phyloP scores from a whole-genome alignment of 805 yeast genomes.

The Lipomyces japonicus region DNA sequence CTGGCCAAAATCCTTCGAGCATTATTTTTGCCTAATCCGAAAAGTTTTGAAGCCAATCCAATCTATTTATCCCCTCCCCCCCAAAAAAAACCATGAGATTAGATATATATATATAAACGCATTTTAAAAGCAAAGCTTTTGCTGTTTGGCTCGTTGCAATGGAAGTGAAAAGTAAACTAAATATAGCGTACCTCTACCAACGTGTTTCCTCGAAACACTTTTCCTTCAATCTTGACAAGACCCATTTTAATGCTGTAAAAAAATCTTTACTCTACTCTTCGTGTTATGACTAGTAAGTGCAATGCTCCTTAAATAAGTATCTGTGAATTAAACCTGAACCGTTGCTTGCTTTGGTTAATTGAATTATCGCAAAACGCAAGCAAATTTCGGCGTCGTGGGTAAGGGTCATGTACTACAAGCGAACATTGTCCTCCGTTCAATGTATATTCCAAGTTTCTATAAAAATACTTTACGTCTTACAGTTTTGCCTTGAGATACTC shows the following conservation, averaged over 20 bases:
- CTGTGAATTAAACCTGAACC: too few species aligned
- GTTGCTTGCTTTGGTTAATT: too few species aligned
- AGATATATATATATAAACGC: background rate
- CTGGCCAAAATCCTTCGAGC: slow-evolving; percentile 78
- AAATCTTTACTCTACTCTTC: too few species aligned
- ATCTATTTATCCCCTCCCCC: slow-evolving; percentile 32
- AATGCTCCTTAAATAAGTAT: too few species aligned
- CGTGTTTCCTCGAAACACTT: slow-evolving; percentile 29
- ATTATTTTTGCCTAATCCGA: slow-evolving; percentile 75
- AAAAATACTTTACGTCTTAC: too few species aligned
- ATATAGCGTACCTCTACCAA: slow-evolving; percentile 17
- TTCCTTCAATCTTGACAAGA: slow-evolving; percentile 25
- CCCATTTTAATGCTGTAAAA: background rate
- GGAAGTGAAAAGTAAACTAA: background rate
- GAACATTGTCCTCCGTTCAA: too few species aligned
- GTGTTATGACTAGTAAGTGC: too few species aligned
- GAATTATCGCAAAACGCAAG: too few species aligned
- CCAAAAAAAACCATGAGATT: background rate
- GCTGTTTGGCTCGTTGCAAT: background rate
- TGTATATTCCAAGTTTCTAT: too few species aligned
- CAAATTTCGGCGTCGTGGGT: too few species aligned
- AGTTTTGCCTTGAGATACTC: slow-evolving; percentile 6
- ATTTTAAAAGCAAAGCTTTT: background rate
- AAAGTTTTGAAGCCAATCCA: slow-evolving; percentile 76
- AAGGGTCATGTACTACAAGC: too few species aligned